Conservation (phyloP, 169 alveolate species). For the Prorocentrum cordatum region DNA sequence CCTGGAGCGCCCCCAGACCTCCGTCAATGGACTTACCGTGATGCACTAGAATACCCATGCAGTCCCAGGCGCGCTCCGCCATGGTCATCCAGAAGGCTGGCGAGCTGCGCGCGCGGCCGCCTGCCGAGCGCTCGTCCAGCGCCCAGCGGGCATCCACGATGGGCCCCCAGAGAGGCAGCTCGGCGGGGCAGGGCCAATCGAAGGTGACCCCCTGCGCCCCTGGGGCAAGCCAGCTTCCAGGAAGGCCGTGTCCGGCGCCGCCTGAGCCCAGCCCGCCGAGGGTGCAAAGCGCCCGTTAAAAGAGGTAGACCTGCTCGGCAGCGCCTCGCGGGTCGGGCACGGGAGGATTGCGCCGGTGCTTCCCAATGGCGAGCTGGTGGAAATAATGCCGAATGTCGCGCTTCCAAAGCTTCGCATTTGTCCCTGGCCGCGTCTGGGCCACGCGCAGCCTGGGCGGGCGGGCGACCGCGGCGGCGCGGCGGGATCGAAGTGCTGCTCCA, state of each 20-base stretch:
- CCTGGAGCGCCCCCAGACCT: background rate
- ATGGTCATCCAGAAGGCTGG: no score
- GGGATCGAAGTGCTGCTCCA: slow-evolving; percentile 4
- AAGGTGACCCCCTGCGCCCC: background rate
- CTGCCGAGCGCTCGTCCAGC: background rate
- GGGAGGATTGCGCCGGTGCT: background rate
- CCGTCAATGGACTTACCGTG: background rate
- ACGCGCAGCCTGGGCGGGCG: background rate
- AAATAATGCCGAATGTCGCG: slow-evolving; percentile 16
- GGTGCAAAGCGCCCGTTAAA: slow-evolving; percentile 10
- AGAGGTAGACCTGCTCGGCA: no score
- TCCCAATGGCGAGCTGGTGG: background rate
- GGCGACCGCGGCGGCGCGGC: slow-evolving; percentile 12
- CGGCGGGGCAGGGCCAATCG: background rate
- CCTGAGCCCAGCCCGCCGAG: slow-evolving; percentile 33
- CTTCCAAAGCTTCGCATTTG: background rate
- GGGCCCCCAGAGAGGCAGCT: slow-evolving; percentile 8
- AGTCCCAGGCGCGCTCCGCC: no score
- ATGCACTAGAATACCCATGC: background rate
- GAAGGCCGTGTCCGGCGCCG: background rate
- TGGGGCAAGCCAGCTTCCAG: background rate
- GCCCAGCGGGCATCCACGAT: slow-evolving; percentile 18
- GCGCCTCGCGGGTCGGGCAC: no score
- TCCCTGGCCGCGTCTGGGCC: background rate
- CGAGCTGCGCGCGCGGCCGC: background rate